phyloP scores from a whole-genome alignment of 2,329 filamentous ascomycete species.

The Fusarium sambucinum region DNA sequence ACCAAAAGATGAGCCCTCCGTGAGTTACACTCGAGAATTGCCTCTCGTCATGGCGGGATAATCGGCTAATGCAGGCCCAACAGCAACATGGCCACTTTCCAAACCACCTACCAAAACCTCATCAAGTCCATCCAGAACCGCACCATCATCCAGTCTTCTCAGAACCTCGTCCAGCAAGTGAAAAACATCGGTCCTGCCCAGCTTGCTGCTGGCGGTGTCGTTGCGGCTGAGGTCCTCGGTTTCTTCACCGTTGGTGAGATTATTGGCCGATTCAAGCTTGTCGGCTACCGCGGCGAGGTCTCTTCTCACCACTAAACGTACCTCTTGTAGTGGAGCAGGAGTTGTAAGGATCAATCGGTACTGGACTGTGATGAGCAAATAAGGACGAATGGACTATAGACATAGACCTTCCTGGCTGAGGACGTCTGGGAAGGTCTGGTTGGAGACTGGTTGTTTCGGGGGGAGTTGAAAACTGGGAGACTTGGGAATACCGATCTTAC shows the following conservation, averaged over 20 bases:
- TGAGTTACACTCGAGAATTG: slow-evolving; percentile 65
- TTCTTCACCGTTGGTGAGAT: slow-evolving; percentile 99
- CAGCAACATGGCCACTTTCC: slow-evolving; percentile 84
- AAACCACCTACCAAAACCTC: slow-evolving; percentile 84
- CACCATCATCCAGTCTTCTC: slow-evolving; percentile 67
- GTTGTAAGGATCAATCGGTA: slow-evolving; percentile 27
- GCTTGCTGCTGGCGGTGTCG: slow-evolving; percentile 78
- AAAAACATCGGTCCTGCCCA: slow-evolving; percentile 79
- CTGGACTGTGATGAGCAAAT: slow-evolving; percentile 36
- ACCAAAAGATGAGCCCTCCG: slow-evolving; percentile 94
- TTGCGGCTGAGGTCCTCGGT: slow-evolving; percentile 87
- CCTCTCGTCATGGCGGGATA: slow-evolving; percentile 22
- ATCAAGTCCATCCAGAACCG: slow-evolving; percentile 77
- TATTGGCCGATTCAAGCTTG: slow-evolving; percentile 92
- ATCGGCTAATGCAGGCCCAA: slow-evolving; percentile 20
- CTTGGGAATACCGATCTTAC: slow-evolving; percentile 39
- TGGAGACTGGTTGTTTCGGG: slow-evolving; percentile 41
- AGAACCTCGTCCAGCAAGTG: slow-evolving; percentile 66
- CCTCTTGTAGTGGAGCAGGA: slow-evolving; percentile 24
- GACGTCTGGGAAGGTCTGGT: slow-evolving; percentile 40
- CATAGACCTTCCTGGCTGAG: slow-evolving; percentile 34
- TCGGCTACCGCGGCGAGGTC: slow-evolving; percentile 86
- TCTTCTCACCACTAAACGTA: slow-evolving; percentile 69
- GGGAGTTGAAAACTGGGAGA: slow-evolving; percentile 42
- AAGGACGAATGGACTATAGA: slow-evolving; percentile 44